Percentiles rank a stretch among this genome's conserved stretches.
These are phyloP conservation scores for Nakazawaea populi DNA, from an alignment of 805 yeast species.

Conservation along the genomic window DNA sequence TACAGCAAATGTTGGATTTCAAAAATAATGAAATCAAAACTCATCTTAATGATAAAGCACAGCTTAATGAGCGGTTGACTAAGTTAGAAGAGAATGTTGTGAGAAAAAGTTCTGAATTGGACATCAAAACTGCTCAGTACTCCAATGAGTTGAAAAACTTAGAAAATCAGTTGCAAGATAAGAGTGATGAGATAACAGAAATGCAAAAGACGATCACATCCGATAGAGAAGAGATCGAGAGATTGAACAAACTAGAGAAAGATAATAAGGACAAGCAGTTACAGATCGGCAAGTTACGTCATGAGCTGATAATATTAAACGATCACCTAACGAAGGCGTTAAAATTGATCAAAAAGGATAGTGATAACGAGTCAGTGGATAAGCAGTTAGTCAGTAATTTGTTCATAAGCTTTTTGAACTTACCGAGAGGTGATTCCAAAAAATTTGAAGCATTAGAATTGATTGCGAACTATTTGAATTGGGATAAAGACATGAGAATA, in stretches of 20 bases:
- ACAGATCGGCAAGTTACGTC: constrained; percentile 84
- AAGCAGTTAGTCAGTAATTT: constrained; percentile 85
- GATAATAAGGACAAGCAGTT: constrained; percentile 68
- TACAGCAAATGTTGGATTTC: constrained; percentile 17
- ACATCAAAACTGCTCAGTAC: constrained; percentile 1
- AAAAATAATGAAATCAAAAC: constrained; percentile 21
- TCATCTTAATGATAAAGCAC: constrained; percentile 12
- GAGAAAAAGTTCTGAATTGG: constrained; percentile 3
- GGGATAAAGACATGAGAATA: constrained; percentile 78
- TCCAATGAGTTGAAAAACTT: constrained; percentile 3
- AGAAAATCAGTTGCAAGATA: constrained; percentile 9
- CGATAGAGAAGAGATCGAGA: constrained; percentile 17
- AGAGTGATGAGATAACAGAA: constrained; percentile 20
- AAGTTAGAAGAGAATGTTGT: constrained; percentile 7
- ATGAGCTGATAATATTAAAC: constrained; percentile 88
- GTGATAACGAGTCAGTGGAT: constrained; percentile 74
- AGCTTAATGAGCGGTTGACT: constrained; percentile 6
- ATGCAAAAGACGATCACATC: constrained; percentile 22
- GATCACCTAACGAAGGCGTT: constrained; percentile 95
- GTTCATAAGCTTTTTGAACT: constrained; percentile 73
- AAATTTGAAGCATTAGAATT: constrained; percentile 88
- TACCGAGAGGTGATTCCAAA: constrained; percentile 91
- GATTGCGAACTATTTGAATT: constrained; percentile 73
- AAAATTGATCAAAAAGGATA: constrained; percentile 72
- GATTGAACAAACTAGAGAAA: constrained; percentile 34